Base-by-base conservation (phyloP, 2,329 filamentous ascomycete species). In the Ophiostoma populinum region DNA sequence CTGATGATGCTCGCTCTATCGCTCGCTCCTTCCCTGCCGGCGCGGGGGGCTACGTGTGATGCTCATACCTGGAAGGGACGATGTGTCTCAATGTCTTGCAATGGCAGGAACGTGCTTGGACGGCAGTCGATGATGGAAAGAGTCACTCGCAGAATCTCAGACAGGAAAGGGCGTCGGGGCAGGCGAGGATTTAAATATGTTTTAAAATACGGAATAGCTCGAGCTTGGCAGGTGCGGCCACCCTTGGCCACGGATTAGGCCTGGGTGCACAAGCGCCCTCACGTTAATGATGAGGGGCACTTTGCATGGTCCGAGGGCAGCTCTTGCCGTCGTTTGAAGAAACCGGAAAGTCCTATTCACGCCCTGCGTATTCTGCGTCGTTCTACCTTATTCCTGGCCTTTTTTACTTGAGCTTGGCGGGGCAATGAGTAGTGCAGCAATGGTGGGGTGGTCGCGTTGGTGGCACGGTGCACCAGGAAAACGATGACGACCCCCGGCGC, bases 1-100 rank as follows among this genome's bases (percentile, higher is more conserved):
- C n/a, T n/a, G n/a, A n/a, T n/a, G n/a, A n/a, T 13, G 33, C 17
- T 40, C 38, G 38, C 38, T 40, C 32, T 34, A 32, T 40, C 34
- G 26, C 31, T 40, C 38, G 38, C 38, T 40, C 17, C 18, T 26
- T 36, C 18, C 34, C 32, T 22, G 36, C 15, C 27, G 15, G 18
- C 7, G n/a, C 33, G 22, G 26, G 20, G 21, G 28, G 24, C 24
- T 5, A 18, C n/a, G 15, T 12, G 13, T 17, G 13, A 16, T 24
- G 22, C 22, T 24, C 30, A 22, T 24, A 32, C 30, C 13, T 32
- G 30, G 30, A 32, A 32, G 18, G 19, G 9, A 15, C 30, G 13
- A 32, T 24, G 30, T n/a, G 30, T 7, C 19, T 16, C 24, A 20
- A 17, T 25, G 21, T 12, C 26, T 28, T 13, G 12, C 28, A 32